Conservation (phyloP, 352 stramenopile genomes). For the Phytophthora agathidicida region DNA sequence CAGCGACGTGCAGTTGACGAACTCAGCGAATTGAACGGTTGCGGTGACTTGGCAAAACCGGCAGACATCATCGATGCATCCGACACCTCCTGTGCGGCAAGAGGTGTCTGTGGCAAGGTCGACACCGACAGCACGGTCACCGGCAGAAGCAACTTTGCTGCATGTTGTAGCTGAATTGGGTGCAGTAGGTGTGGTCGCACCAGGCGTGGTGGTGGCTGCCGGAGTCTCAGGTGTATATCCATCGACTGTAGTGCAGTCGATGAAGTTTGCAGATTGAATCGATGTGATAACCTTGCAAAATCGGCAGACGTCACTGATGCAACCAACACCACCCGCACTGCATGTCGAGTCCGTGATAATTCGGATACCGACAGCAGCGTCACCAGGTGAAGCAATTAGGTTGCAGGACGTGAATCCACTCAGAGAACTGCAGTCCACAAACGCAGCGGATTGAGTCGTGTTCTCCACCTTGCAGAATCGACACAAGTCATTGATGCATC, state of each 20-base stretch:
- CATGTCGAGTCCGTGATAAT: constrained; percentile 36
- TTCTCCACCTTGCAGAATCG: constrained; percentile 45
- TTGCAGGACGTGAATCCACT: constrained; percentile 2
- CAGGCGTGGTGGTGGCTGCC: background rate
- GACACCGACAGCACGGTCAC: constrained; percentile 39
- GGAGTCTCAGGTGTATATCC: constrained; percentile 11
- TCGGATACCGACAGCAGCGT: constrained; percentile 31
- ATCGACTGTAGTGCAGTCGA: constrained; percentile 17
- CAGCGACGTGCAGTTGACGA: constrained; percentile 25
- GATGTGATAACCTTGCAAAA: constrained; percentile 46
- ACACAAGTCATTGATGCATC: constrained; percentile 47
- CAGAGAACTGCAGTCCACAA: constrained; percentile 22
- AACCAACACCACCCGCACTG: constrained; percentile 32
- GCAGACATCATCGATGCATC: constrained; percentile 43
- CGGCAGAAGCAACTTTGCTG: constrained; percentile 17
- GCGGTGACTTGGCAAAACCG: constrained; percentile 41
- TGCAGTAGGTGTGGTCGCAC: background rate
- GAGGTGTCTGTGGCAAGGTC: constrained; percentile 27
- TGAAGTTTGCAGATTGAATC: constrained; percentile 25
- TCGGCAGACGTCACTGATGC: constrained; percentile 38
- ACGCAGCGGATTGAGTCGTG: constrained; percentile 27
- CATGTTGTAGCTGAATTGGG: constrained; percentile 8
- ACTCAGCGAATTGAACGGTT: constrained; percentile 26
- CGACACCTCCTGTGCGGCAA: constrained; percentile 35
- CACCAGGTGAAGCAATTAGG: constrained; percentile 21